phyloP scores from a whole-genome alignment of 768 basidiomycete genomes.

The Ramaria rubella region DNA sequence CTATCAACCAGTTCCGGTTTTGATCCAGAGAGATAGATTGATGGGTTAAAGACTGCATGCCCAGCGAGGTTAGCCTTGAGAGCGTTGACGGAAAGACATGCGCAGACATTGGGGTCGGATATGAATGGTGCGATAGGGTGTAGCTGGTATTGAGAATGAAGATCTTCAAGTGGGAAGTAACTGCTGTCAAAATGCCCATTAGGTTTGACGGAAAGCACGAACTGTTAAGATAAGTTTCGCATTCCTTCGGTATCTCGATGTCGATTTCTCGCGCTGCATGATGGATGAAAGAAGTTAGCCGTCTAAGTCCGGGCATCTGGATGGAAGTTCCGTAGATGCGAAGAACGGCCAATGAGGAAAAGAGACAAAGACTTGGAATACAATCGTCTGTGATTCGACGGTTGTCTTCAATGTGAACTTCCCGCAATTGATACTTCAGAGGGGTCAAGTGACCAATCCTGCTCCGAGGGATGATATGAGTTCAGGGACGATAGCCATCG shows the following conservation, averaged over 20 bases:
- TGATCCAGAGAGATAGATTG: conserved; percentile 40
- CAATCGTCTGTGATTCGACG: conserved; percentile 49
- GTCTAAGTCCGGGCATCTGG: conserved; percentile 52
- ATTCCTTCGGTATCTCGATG: conserved; percentile 47
- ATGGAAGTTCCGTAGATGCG: conserved; percentile 49
- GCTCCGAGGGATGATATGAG: conserved; percentile 8
- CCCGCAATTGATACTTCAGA: conserved; percentile 45
- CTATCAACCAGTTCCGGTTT: conserved; percentile 44
- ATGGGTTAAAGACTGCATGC: conserved; percentile 43
- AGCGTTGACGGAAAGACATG: conserved; percentile 38
- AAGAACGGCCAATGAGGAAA: conserved; percentile 42
- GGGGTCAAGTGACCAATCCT: conserved; percentile 55
- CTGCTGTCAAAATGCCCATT: background rate
- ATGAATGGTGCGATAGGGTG: conserved; percentile 45
- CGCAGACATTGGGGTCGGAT: conserved; percentile 34
- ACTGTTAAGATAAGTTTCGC: conserved; percentile 52
- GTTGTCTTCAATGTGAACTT: conserved; percentile 49
- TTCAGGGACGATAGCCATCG: background rate
- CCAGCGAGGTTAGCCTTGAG: conserved; percentile 52
- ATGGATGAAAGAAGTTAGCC: conserved; percentile 34
- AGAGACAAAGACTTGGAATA: conserved; percentile 45
- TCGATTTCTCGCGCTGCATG: conserved; percentile 36
- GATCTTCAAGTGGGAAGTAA: conserved; percentile 26
- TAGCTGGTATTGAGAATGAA: conserved; percentile 43
- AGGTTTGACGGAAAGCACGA: conserved; percentile 13